Evolutionary conservation across 768 basidiomycete species (phyloP), one percentile per base, ranked within the genome.

Genomic region (Baorangia bicolor): DNA sequence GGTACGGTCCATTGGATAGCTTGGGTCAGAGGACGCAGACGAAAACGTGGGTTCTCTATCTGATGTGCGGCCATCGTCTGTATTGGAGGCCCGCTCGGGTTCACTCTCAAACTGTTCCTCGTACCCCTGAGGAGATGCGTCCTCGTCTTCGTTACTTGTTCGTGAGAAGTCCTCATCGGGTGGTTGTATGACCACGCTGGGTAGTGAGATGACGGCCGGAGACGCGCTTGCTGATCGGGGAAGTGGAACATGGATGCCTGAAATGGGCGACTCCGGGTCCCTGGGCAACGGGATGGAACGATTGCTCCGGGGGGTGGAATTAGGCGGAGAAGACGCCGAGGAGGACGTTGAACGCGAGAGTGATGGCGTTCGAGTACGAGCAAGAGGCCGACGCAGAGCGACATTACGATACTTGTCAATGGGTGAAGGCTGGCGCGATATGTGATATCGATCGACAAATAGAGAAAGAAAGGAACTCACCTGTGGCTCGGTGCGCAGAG

Each of bases 1-100:
- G n/a, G 58, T 69, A 59, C 56, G 64, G 68, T 58, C 68, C 61
- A 49, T 59, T 37, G 74, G 74, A 56, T 64, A 63, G 28, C 60
- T 69, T 12, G 66, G 67, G 4, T 75, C 72, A 20, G 66, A 81
- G 14, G 80, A 85, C 33, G 87, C 85, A 11, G 88, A 88, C 0
- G 88, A 88, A 64, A 90, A 90, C 0, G 88, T 90, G 5, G 87
- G 85, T 47, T 88, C 86, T 34, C 65, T 71, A 23, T 69, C 69
- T 31, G 55, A 59, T 9, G 55, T 68, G 61, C 21, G 71, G 61
- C 43, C 61, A 40, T 67, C 67, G 25, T 73, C 68, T 9, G 58
- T 55, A 47, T 64, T 65, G 39, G 53, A 53, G 33, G 37, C 46
- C 16, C 13, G 64, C 42, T 71, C 70, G 18, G 40, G 49, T 30